phyloP scores from a whole-genome alignment of 257 asterid genomes.

The Orobanche coerulescens region DNA sequence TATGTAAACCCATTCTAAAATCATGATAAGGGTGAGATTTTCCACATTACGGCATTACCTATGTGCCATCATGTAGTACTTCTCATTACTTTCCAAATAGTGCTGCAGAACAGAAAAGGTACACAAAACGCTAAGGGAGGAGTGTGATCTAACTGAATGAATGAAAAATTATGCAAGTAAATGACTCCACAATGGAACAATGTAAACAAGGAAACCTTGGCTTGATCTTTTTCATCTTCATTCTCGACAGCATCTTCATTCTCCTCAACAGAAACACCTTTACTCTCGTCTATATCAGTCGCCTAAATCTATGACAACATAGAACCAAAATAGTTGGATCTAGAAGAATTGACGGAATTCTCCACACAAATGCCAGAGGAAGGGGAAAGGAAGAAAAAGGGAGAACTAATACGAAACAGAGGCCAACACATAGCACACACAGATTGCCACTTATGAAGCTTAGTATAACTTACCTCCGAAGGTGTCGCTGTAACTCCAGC shows the following conservation, averaged over 20 bases:
- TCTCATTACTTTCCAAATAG: constrained; percentile 95
- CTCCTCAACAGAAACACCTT: constrained; percentile 47
- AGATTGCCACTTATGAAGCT: constrained; percentile 11
- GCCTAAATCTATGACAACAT: too few species aligned
- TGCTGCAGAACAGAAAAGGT: constrained; percentile 61
- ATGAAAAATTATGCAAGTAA: too few species aligned
- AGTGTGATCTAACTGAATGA: not conserved
- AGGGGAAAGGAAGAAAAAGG: not conserved
- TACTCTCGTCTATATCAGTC: constrained; percentile 54
- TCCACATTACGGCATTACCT: constrained; percentile 58
- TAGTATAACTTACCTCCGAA: constrained; percentile 55
- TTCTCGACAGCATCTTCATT: constrained; percentile 46
- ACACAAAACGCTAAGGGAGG: constrained; percentile 18
- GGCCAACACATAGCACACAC: constrained; percentile 1
- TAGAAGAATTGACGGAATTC: not conserved
- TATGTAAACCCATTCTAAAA: constrained; percentile 6
- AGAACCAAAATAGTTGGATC: constrained; percentile 10
- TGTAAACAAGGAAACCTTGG: too few species aligned
- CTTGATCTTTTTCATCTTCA: too few species aligned
- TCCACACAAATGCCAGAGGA: not conserved
- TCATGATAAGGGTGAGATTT: constrained; percentile 11
- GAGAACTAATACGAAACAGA: not conserved
- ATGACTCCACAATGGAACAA: too few species aligned
- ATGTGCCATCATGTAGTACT: too few species aligned
- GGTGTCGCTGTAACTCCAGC: constrained; percentile 84